Evolutionary conservation across 2,329 filamentous ascomycete genomes (phyloP).

Genomic region (Apiospora kogelbergensis): DNA sequence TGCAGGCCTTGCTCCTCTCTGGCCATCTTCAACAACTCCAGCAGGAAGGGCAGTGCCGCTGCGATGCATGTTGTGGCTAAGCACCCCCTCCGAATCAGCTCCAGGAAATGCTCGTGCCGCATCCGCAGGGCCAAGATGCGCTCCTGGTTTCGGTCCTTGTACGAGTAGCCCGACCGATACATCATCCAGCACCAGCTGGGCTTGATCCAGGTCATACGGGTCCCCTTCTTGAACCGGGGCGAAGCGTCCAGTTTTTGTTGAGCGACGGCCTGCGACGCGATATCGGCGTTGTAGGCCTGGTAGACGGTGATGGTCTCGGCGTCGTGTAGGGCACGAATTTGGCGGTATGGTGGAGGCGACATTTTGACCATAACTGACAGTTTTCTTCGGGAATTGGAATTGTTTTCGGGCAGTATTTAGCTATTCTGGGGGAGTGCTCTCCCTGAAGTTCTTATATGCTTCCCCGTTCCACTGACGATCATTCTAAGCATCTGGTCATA

Average conservation of each 20-base stretch:
- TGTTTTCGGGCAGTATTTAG: too few species aligned
- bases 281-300: conserved; percentile 56
- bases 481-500: background rate
- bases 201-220: conserved; percentile 66
- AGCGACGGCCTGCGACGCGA: conserved; percentile 52
- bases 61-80: conserved; percentile 15
- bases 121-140: conserved; percentile 59
- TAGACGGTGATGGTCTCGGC: conserved; percentile 57
- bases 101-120: conserved; percentile 48
- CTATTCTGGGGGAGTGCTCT: too few species aligned
- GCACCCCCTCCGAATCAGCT: conserved; percentile 40
- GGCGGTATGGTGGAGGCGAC: conserved; percentile 36
- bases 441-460: background rate
- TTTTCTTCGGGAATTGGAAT: background rate
- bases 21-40: too few species aligned
- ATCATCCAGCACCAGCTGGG: conserved; percentile 65
- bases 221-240: conserved; percentile 45
- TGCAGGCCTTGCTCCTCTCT: conserved; percentile 20
- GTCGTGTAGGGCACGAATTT: conserved; percentile 54
- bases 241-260: conserved; percentile 53
- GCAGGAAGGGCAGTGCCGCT: background rate
- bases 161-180: conserved; percentile 61
- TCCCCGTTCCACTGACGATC: background rate
- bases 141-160: conserved; percentile 54
- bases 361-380: background rate